Evolutionary conservation across 257 asterid genomes (phyloP).

Genomic region (Solanum lignicaule): DNA sequence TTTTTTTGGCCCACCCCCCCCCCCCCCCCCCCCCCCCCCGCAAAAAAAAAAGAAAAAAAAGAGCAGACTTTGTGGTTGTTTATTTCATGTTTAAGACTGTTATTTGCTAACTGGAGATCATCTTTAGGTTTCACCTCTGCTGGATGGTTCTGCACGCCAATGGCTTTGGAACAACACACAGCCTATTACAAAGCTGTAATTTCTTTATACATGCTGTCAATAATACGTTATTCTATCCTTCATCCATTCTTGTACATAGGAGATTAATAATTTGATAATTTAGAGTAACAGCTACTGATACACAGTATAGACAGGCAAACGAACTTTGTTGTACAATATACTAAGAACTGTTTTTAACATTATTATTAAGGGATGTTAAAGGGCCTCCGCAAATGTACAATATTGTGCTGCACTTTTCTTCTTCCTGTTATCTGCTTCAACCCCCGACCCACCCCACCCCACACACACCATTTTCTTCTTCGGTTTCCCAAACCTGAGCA

Average conservation of each 20-base stretch:
- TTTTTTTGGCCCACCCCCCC: not conserved
- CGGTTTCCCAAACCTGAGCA: not conserved
- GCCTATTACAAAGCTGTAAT: conserved; percentile 33
- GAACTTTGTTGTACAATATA: not conserved
- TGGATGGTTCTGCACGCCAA: conserved; percentile 63
- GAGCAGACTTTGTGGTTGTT: not conserved
- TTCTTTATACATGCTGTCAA: not conserved
- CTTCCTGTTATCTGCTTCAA: not conserved
- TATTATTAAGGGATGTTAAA: not conserved
- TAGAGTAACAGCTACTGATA: not conserved
- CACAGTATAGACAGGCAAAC: not conserved
- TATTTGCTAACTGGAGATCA: conserved; percentile 1
- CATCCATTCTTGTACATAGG: not conserved
- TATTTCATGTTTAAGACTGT: not conserved
- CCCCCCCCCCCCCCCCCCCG: no score
- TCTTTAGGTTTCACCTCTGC: conserved; percentile 69
- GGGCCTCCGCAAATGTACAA: not conserved
- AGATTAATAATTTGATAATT: not conserved
- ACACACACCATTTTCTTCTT: not conserved
- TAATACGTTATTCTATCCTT: not conserved
- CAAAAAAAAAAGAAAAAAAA: no score
- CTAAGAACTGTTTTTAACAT: not conserved
- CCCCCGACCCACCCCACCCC: not conserved
- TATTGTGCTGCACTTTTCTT: not conserved
- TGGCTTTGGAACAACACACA: conserved; percentile 89